A percentile compares a stretch with the other conserved stretches of the same genome.
Evolutionary conservation across 305 asterid species (phyloP).

Genomic region (Fraxinus xanthoxyloides): DNA sequence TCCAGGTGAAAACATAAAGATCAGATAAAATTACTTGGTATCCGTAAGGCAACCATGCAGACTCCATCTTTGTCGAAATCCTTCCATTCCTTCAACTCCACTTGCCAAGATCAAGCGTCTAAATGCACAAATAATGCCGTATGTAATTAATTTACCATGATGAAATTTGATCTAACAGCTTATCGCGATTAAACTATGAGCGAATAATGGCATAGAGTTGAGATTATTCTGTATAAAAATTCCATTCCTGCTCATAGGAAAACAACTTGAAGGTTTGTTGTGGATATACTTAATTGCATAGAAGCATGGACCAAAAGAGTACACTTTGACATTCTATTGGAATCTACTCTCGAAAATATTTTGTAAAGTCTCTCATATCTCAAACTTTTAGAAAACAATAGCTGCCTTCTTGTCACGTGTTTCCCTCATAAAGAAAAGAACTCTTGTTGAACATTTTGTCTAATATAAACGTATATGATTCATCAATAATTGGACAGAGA

Average conservation of each 20-base stretch:
- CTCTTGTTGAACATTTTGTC: not conserved
- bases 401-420: not conserved
- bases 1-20: conserved; percentile 5
- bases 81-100: conserved; percentile 86
- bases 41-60: conserved; percentile 82
- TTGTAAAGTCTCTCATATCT: not conserved
- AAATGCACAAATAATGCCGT: not conserved
- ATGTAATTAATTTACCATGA: not conserved
- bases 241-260: not conserved
- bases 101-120: conserved; percentile 95
- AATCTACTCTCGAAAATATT: not conserved
- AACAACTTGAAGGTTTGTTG: not conserved
- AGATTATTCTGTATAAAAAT: not conserved
- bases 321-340: not conserved
- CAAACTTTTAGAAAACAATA: not conserved
- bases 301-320: not conserved
- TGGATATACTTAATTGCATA: not conserved
- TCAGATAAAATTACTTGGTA: conserved; percentile 51
- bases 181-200: not conserved
- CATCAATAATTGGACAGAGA: not conserved
- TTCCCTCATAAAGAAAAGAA: not conserved
- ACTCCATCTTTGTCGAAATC: conserved; percentile 94
- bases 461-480: not conserved
- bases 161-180: not conserved
- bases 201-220: not conserved